Percentiles rank a stretch among this genome's conserved stretches.
Conservation (phyloP, 1,284 basidiomycete species). For the Tremellales sp. region DNA sequence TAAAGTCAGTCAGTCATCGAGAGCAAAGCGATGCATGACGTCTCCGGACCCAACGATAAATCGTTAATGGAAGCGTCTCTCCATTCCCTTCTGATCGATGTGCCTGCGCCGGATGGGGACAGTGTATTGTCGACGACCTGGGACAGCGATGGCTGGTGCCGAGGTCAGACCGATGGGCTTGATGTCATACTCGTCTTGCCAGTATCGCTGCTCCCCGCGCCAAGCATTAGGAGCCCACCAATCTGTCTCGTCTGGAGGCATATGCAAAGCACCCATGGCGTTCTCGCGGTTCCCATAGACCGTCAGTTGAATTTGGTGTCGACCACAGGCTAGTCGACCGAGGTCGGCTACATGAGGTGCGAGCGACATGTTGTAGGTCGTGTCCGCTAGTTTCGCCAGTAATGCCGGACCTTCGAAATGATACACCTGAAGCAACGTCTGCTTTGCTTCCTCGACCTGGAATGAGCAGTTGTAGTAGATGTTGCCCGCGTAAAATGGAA, state of each 20-base stretch:
- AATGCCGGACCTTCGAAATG: constrained; percentile 22
- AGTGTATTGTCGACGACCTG: too few species aligned
- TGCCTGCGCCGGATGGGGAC: too few species aligned
- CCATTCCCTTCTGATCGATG: too few species aligned
- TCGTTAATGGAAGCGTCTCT: too few species aligned
- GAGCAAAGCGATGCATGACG: too few species aligned
- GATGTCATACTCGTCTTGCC: constrained; percentile 28
- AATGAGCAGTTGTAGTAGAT: constrained; percentile 21
- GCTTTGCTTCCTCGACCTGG: neutral
- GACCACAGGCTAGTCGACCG: constrained; percentile 7
- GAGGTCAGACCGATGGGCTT: constrained; percentile 20
- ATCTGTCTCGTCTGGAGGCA: constrained; percentile 26
- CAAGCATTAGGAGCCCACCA: constrained; percentile 29
- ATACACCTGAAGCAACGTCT: constrained; percentile 13
- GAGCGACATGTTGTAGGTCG: constrained; percentile 5
- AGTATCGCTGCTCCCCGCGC: constrained; percentile 27
- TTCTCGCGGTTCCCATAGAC: constrained; percentile 28
- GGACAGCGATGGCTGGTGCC: constrained; percentile 20
- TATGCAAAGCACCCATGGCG: constrained; percentile 25
- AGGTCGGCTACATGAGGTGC: constrained; percentile 18
- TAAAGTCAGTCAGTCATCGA: too few species aligned
- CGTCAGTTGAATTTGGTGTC: constrained; percentile 19
- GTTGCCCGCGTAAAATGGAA: constrained; percentile 33
- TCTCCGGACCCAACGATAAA: too few species aligned
- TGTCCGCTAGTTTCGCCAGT: constrained; percentile 17